phyloP scores from a whole-genome alignment of 2,329 filamentous ascomycete species.

The Basipetospora sp. region DNA sequence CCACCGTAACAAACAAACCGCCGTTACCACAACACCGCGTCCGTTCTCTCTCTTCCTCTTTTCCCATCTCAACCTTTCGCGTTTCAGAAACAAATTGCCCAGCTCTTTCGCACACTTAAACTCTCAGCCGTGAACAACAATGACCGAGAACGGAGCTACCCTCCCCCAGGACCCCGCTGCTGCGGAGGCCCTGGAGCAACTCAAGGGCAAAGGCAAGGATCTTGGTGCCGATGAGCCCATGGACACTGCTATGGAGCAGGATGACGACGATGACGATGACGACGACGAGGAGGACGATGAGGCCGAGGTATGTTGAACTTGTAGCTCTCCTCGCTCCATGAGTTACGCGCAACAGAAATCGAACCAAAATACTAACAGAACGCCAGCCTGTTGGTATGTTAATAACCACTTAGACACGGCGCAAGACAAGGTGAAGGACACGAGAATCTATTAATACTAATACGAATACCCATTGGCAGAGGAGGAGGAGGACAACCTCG shows the following conservation, averaged over 20 bases:
- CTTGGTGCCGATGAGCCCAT: slow-evolving; percentile 32
- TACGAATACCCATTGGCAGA: slow-evolving; percentile 9
- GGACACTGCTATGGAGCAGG: slow-evolving; percentile 58
- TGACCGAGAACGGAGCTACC: slow-evolving; percentile 27
- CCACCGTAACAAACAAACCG: too few relatives aligned
- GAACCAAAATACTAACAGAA: neutral
- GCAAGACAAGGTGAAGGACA: too few relatives aligned
- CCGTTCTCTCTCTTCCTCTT: neutral
- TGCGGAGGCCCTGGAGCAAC: slow-evolving; percentile 29
- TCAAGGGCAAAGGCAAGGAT: slow-evolving; percentile 83
- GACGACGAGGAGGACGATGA: slow-evolving; percentile 52
- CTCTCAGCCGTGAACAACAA: neutral
- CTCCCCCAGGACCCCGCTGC: slow-evolving; percentile 31
- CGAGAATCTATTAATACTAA: too few relatives aligned
- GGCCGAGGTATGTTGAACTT: slow-evolving; percentile 32
- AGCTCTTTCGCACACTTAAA: neutral
- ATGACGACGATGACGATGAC: slow-evolving; percentile 56
- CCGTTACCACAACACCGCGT: too few relatives aligned
- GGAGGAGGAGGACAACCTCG: slow-evolving; percentile 68
- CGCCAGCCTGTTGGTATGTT: too few relatives aligned
- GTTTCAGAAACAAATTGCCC: neutral
- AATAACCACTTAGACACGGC: too few relatives aligned
- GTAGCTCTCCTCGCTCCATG: neutral
- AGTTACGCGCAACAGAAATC: too few relatives aligned
- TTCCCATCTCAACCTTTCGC: neutral